phyloP scores from a whole-genome alignment of 768 basidiomycete genomes.

The Tylopilus felleus region DNA sequence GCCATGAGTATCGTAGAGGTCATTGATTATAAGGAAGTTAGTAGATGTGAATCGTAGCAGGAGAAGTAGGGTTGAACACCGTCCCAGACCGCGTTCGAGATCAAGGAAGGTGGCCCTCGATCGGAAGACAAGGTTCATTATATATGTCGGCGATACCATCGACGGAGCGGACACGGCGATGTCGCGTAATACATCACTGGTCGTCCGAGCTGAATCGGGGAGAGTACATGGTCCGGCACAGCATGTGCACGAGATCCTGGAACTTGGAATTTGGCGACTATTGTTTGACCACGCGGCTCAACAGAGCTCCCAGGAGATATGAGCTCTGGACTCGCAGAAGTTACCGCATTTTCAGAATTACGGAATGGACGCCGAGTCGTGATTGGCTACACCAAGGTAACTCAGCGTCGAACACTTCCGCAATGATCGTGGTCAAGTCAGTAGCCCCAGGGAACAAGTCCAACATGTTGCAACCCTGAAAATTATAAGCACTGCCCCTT shows the following conservation, averaged over 20 bases:
- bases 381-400: constrained; percentile 18
- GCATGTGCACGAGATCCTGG: constrained; percentile 4
- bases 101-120: constrained; percentile 15
- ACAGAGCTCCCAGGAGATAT: constrained; percentile 15
- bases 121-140: constrained; percentile 17
- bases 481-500: constrained; percentile 15
- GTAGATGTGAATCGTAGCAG: constrained; percentile 15
- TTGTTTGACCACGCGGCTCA: constrained; percentile 21
- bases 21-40: constrained; percentile 23
- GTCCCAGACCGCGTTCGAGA: constrained; percentile 20
- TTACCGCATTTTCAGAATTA: constrained; percentile 7
- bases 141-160: constrained; percentile 26
- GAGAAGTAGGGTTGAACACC: constrained; percentile 19
- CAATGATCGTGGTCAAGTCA: constrained; percentile 24
- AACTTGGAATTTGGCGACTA: constrained; percentile 3
- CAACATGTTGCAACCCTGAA: neutral
- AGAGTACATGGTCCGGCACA: constrained; percentile 6
- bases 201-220: constrained; percentile 2
- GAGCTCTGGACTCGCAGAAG: constrained; percentile 9
- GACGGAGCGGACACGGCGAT: constrained; percentile 21
- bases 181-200: constrained; percentile 24
- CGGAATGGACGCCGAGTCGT: constrained; percentile 3
- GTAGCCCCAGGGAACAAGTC: neutral
- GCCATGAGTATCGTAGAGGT: constrained; percentile 24
- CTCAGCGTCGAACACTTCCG: constrained; percentile 14